phyloP scores from a whole-genome alignment of 108 stramenopile genomes.

The Epithemia pelagica region DNA sequence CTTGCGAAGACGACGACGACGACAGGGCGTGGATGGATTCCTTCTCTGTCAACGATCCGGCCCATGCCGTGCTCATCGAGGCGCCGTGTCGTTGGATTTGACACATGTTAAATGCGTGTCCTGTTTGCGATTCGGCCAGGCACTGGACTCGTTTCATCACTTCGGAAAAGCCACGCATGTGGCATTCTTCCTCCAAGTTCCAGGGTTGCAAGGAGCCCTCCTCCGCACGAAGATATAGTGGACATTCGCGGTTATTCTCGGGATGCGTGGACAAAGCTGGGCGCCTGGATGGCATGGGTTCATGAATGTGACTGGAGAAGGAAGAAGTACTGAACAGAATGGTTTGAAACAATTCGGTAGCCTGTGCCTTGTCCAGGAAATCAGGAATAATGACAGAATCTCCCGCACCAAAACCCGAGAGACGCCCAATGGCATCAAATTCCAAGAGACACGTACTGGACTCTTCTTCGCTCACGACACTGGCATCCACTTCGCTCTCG shows the following conservation, averaged over 20 bases:
- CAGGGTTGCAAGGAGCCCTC: neutral
- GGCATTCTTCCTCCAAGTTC: neutral
- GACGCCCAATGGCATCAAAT: constrained; percentile 3
- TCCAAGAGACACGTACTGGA: neutral
- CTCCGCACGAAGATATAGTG: neutral
- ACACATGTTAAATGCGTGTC: neutral
- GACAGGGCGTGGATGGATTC: neutral
- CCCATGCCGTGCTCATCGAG: no score
- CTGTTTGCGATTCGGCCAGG: neutral
- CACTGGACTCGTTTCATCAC: neutral
- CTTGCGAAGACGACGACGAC: no score
- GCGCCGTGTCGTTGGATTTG: neutral
- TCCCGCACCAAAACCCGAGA: constrained; percentile 6
- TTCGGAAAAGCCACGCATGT: neutral
- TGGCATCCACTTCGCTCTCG: neutral
- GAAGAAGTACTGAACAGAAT: neutral
- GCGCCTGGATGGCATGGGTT: no score
- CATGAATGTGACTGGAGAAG: neutral
- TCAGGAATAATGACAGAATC: constrained; percentile 5
- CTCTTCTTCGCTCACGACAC: neutral
- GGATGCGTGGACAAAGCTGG: neutral
- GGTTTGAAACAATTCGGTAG: neutral
- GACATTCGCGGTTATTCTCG: neutral
- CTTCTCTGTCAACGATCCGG: neutral
- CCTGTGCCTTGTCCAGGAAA: neutral